Percentiles rank a stretch among this genome's conserved stretches.
phyloP scores from a whole-genome alignment of 148 eudicot species.

The Vaccinium corymbosum region DNA sequence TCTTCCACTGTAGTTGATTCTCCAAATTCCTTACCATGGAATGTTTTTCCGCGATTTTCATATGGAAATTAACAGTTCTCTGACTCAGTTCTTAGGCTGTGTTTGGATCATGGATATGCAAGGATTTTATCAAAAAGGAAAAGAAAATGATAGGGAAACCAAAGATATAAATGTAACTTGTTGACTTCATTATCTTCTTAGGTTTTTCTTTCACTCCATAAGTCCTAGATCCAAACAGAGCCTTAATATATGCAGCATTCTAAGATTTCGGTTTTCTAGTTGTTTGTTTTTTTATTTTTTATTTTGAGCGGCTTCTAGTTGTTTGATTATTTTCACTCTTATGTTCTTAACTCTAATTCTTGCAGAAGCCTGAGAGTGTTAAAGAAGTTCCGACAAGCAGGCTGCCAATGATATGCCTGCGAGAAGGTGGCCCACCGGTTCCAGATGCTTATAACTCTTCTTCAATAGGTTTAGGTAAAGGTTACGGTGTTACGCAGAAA shows the following conservation, averaged over 20 bases:
- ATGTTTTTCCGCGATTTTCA: background rate
- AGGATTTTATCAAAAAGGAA: background rate
- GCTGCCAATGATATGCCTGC: conserved; percentile 76
- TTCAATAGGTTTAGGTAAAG: conserved; percentile 53
- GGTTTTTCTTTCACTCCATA: background rate
- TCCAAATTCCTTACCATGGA: background rate
- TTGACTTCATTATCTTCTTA: background rate
- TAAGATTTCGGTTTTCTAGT: background rate
- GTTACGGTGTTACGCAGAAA: background rate
- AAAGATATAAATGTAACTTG: background rate
- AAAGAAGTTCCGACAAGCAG: conserved; percentile 34
- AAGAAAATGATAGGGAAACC: background rate
- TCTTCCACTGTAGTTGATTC: background rate
- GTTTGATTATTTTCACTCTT: conserved; percentile 9
- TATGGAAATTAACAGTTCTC: background rate
- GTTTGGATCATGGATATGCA: background rate
- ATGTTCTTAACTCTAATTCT: conserved; percentile 11
- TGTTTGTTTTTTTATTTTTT: background rate
- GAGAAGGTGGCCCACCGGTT: conserved; percentile 84
- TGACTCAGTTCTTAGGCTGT: background rate
- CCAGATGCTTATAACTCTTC: conserved; percentile 69
- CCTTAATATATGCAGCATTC: background rate
- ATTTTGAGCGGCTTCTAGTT: background rate
- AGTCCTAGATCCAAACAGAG: background rate
- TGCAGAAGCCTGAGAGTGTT: conserved; percentile 43